phyloP scores from a whole-genome alignment of 768 basidiomycete genomes.

The Boletus subparvulus region DNA sequence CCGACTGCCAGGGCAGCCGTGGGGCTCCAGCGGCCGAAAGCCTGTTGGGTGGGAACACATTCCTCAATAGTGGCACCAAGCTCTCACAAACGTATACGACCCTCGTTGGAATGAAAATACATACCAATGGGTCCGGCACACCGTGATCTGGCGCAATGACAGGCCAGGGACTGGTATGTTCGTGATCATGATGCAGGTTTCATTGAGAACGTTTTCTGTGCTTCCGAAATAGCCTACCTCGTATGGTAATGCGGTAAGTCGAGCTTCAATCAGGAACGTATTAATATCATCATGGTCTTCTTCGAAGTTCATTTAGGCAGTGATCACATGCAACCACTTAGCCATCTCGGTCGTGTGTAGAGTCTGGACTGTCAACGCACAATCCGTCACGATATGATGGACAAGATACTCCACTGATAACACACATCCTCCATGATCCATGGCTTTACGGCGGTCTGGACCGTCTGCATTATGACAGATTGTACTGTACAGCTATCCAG shows the following conservation, averaged over 20 bases:
- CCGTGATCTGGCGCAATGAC: no score
- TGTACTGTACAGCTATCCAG: background rate
- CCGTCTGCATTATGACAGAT: background rate
- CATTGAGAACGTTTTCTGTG: background rate
- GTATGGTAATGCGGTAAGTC: conserved; percentile 12
- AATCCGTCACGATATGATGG: background rate
- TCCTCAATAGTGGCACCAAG: background rate
- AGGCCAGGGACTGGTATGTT: background rate
- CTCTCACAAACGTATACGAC: background rate
- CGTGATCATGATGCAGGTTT: background rate
- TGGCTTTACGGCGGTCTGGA: background rate
- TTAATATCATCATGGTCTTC: conserved; percentile 8
- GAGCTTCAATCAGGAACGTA: conserved; percentile 7
- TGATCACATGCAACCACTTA: no score
- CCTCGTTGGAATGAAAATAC: background rate
- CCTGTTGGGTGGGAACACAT: background rate
- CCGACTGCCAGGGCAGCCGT: background rate
- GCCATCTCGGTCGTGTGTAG: background rate
- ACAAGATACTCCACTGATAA: background rate
- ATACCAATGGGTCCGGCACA: background rate
- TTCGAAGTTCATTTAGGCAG: conserved; percentile 12
- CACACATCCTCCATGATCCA: background rate
- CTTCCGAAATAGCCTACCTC: background rate
- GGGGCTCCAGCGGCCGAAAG: background rate
- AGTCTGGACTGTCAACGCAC: no score